phyloP scores from a whole-genome alignment of 306 rosid genomes.

The Astragalus glycyphyllos region DNA sequence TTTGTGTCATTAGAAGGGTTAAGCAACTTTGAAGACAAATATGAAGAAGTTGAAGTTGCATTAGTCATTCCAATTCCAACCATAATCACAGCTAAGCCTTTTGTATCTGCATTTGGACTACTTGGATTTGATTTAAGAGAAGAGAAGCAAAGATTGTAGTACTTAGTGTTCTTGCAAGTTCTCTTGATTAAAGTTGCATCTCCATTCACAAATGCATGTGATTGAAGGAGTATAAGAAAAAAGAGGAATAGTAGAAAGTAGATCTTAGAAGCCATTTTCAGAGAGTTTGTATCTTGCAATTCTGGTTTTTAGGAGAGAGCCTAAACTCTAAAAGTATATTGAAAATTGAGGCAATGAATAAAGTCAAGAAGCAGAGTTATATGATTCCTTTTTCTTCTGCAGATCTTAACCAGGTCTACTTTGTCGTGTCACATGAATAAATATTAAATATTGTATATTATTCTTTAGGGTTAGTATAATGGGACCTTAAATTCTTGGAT shows the following conservation, averaged over 20 bases:
- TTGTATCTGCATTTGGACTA: conserved; percentile 67
- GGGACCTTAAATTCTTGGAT: conserved; percentile 10
- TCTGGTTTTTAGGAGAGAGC: conserved; percentile 13
- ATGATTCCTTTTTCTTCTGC: conserved; percentile 20
- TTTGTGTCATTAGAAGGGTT: conserved; percentile 42
- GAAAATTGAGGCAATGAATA: conserved; percentile 35
- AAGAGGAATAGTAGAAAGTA: conserved; percentile 42
- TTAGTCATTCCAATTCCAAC: conserved; percentile 63
- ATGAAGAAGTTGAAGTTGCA: conserved; percentile 75
- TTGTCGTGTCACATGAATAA: conserved; percentile 31
- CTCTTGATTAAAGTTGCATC: conserved; percentile 67
- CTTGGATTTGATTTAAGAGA: conserved; percentile 70
- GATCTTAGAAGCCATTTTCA: conserved; percentile 48
- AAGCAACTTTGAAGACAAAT: conserved; percentile 65
- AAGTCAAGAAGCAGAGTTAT: conserved; percentile 39
- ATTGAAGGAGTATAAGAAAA: conserved; percentile 36
- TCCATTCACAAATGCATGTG: conserved; percentile 41
- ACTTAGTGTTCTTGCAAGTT: conserved; percentile 80
- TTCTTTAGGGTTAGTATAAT: neutral
- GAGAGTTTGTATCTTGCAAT: neutral
- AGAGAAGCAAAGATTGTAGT: conserved; percentile 71
- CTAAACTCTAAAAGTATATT: neutral
- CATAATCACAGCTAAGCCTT: conserved; percentile 77
- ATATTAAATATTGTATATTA: conserved; percentile 25
- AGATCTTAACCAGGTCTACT: conserved; percentile 32